A percentile compares a stretch with the other conserved stretches of the same genome.
phyloP scores from a whole-genome alignment of 2,329 filamentous ascomycete genomes.

The Ceratocystiopsis minuta region DNA sequence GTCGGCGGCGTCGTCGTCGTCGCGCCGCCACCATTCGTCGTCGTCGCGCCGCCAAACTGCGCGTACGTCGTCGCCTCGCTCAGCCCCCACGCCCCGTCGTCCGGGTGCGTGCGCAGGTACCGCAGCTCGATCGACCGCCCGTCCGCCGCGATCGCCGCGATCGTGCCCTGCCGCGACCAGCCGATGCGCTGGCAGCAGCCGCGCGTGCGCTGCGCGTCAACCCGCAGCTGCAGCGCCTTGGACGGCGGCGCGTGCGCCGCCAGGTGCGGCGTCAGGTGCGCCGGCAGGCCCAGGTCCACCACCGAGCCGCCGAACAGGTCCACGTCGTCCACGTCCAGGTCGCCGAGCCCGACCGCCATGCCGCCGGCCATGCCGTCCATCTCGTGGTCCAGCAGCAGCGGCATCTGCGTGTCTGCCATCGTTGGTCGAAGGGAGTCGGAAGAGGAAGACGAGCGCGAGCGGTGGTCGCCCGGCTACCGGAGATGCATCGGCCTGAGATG shows the following conservation, averaged over 20 bases:
- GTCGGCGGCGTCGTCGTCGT: too few relatives aligned
- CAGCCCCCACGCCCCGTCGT: slow-evolving; percentile 57
- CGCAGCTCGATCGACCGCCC: slow-evolving; percentile 53
- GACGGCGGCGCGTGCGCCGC: slow-evolving; percentile 22
- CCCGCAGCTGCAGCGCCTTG: slow-evolving; percentile 50
- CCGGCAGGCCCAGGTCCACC: slow-evolving; percentile 28
- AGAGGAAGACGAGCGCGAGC: too few relatives aligned
- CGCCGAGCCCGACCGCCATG: slow-evolving; percentile 15
- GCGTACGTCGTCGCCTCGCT: slow-evolving; percentile 49
- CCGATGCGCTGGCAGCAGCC: slow-evolving; percentile 74
- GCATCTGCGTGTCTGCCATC: not conserved
- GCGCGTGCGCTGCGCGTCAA: slow-evolving; percentile 58
- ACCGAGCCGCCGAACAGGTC: slow-evolving; percentile 26
- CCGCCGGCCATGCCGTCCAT: slow-evolving; percentile 21
- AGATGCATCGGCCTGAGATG: too few relatives aligned
- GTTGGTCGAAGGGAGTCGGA: not conserved
- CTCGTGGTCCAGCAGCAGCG: slow-evolving; percentile 5
- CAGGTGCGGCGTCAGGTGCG: slow-evolving; percentile 16
- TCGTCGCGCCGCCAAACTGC: slow-evolving; percentile 32
- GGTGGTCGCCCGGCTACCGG: too few relatives aligned
- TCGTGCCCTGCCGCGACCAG: slow-evolving; percentile 77
- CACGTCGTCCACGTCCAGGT: slow-evolving; percentile 54
- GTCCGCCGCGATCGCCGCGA: slow-evolving; percentile 62
- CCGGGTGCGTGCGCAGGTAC: slow-evolving; percentile 49
- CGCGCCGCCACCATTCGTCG: too few relatives aligned